These are phyloP conservation scores for Suhomyces sp. DNA, from an alignment of 805 yeast genomes.

Conservation along the genomic window DNA sequence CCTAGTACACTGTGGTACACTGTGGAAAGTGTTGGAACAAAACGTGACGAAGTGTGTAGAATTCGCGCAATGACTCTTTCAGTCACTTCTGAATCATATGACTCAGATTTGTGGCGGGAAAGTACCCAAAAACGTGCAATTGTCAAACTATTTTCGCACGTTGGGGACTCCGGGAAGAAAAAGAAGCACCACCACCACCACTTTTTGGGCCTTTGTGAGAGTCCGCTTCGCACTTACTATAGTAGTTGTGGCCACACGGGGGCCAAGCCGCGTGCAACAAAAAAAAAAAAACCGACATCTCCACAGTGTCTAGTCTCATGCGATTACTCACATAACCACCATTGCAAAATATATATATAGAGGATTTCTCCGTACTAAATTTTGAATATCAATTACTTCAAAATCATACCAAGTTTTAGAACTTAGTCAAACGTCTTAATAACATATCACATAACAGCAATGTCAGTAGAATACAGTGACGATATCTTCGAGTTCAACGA, in stretches of 20 bases:
- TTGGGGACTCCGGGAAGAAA: not conserved
- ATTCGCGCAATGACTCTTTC: not conserved
- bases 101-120: not conserved
- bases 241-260: slow-evolving; percentile 2
- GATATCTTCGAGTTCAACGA: slow-evolving; percentile 15
- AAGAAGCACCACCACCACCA: slow-evolving; percentile 2
- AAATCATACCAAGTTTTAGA: not conserved
- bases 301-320: slow-evolving; percentile 2
- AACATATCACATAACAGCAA: not conserved
- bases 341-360: slow-evolving; percentile 4
- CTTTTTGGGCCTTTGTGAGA: not conserved
- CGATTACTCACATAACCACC: slow-evolving; percentile 8
- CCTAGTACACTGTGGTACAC: not conserved
- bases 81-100: not conserved
- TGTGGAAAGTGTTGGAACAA: not conserved
- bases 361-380: not conserved
- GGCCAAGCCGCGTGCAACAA: not conserved
- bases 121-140: not conserved
- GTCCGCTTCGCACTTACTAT: slow-evolving; percentile 1
- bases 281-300: not conserved
- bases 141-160: not conserved
- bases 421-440: not conserved
- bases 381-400: not conserved
- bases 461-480: slow-evolving; percentile 9
- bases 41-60: not conserved